Percentiles rank a stretch among this genome's conserved stretches.
phyloP scores from a whole-genome alignment of 1,284 basidiomycete genomes.

The Marasmius fiardii region DNA sequence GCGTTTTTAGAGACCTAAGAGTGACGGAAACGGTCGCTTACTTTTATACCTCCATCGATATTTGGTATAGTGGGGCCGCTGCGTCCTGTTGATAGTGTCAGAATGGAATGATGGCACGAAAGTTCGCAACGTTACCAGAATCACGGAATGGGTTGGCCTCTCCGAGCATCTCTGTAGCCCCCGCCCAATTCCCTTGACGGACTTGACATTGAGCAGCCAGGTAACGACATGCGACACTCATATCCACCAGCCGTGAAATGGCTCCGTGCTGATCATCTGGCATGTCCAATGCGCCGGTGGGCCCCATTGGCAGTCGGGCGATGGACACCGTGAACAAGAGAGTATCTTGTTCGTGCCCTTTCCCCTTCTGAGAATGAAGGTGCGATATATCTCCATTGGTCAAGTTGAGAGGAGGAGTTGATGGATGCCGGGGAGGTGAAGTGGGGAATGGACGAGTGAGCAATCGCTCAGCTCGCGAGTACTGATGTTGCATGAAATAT shows the following conservation, averaged over 20 bases:
- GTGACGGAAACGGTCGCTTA: slow-evolving; percentile 21
- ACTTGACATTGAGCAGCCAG: slow-evolving; percentile 94
- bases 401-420: slow-evolving; percentile 25
- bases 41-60: slow-evolving; percentile 86
- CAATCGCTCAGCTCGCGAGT: slow-evolving; percentile 89
- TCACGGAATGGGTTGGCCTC: slow-evolving; percentile 85
- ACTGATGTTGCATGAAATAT: slow-evolving; percentile 94
- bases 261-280: slow-evolving; percentile 56
- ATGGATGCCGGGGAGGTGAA: slow-evolving; percentile 37
- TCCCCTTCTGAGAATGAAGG: slow-evolving; percentile 47
- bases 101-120: slow-evolving; percentile 1
- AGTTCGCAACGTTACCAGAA: slow-evolving; percentile 42
- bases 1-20: slow-evolving; percentile 3
- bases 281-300: slow-evolving; percentile 63
- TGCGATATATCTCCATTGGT: slow-evolving; percentile 39
- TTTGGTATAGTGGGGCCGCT: slow-evolving; percentile 72
- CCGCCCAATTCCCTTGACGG: slow-evolving; percentile 89
- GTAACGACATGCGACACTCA: slow-evolving; percentile 90
- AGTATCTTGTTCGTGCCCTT: slow-evolving; percentile 53
- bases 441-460: slow-evolving; percentile 79
- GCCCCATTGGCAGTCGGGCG: slow-evolving; percentile 63
- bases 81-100: slow-evolving; percentile 31
- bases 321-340: slow-evolving; percentile 29
- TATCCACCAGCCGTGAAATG: slow-evolving; percentile 81
- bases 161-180: slow-evolving; percentile 92